Evolutionary conservation across 208 protist species (phyloP).

Genomic region (Leishmania mexicana): DNA sequence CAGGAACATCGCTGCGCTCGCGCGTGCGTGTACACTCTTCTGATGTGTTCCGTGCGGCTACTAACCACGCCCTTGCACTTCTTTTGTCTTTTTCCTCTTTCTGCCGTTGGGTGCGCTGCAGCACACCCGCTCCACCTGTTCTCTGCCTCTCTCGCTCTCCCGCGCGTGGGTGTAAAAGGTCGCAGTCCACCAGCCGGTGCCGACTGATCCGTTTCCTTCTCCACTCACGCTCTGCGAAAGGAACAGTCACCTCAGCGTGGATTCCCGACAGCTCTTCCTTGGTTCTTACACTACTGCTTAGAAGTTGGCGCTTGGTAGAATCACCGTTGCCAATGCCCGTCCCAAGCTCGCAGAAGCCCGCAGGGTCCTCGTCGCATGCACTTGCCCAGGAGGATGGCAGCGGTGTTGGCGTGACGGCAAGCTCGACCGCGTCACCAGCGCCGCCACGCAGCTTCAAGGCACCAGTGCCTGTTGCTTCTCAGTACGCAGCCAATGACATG

Average conservation of each 20-base stretch:
- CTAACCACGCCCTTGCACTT: neutral
- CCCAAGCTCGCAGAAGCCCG: neutral
- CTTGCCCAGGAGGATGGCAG: neutral
- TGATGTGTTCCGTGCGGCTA: neutral
- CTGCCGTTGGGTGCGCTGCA: neutral
- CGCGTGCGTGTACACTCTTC: neutral
- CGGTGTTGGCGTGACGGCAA: neutral
- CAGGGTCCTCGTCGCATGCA: neutral
- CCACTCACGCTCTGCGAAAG: neutral
- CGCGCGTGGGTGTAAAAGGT: neutral
- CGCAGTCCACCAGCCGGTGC: neutral
- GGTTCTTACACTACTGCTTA: neutral
- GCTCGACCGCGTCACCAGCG: neutral
- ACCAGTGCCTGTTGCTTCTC: neutral
- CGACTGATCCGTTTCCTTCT: neutral
- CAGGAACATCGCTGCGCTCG: neutral
- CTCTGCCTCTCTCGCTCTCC: neutral
- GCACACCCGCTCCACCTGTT: neutral
- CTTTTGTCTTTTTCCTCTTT: neutral
- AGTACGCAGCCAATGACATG: conserved; percentile 1
- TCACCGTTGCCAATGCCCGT: neutral
- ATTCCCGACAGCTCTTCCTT: neutral
- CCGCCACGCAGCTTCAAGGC: neutral
- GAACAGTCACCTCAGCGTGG: neutral
- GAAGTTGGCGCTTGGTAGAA: neutral